Percentiles rank a stretch among this genome's conserved stretches.
phyloP scores from a whole-genome alignment of 108 stramenopile genomes.

The Skeletonema marinoi region DNA sequence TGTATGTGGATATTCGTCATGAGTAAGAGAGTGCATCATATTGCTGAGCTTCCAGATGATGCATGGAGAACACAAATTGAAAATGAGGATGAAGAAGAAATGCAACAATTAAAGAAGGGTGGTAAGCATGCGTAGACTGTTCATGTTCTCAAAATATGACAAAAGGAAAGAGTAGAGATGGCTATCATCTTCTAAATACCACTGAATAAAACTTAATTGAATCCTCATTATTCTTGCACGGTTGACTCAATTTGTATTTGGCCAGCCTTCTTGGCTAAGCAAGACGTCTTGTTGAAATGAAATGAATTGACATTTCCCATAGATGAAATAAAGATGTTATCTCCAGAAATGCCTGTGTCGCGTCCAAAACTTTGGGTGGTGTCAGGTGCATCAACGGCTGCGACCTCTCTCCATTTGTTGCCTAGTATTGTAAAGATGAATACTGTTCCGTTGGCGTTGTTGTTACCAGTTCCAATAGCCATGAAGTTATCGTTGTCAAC shows the following conservation, averaged over 20 bases:
- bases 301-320: background rate
- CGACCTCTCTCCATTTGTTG: background rate
- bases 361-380: background rate
- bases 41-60: slow-evolving; percentile 82
- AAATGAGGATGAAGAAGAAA: slow-evolving; percentile 47
- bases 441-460: background rate
- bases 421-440: background rate
- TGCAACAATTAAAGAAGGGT: slow-evolving; percentile 25
- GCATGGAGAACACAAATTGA: slow-evolving; percentile 86
- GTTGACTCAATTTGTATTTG: too few relatives aligned
- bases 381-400: background rate
- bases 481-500: background rate
- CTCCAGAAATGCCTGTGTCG: background rate
- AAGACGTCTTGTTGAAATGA: background rate
- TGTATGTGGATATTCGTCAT: slow-evolving; percentile 72
- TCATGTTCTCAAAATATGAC: background rate
- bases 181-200: background rate
- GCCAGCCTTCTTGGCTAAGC: background rate
- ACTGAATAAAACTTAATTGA: background rate
- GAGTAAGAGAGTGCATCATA: slow-evolving; percentile 56
- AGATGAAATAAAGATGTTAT: background rate
- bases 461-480: background rate
- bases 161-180: background rate
- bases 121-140: slow-evolving; percentile 21
- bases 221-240: too few relatives aligned